Evolutionary conservation across 2,329 filamentous ascomycete genomes (phyloP), one percentile per base, ranked within the genome.

Genomic region (Septoria petroselini): DNA sequence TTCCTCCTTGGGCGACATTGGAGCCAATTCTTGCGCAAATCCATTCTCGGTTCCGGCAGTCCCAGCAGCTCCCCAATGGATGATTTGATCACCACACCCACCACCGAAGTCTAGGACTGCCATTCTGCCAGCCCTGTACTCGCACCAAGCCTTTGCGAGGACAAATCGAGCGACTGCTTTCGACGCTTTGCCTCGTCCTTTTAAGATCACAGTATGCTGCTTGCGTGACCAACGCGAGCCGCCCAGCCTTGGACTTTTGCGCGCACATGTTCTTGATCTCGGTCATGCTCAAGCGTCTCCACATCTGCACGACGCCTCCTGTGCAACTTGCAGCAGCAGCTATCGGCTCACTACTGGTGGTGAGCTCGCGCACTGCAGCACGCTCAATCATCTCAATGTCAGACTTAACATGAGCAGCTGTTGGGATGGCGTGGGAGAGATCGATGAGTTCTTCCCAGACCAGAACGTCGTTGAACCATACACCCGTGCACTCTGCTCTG

Each of bases 391-490:
- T 40, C 11, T 41, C 37, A 8, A 48, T n/a, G 9, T 48, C 35
- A 11, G 8, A 14, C 35, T 48, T 40, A n/a, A 17, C 12, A 19
- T 45, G 19, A 21, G 31, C 11, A 34, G n/a, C 18, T 19, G 33
- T 47, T 15, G 33, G 5, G 35, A 30, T 35, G 29, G 9, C 11
- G 11, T 21, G 9, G 25, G 11, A 18, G 17, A 11, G 12, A 25
- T 38, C 30, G 11, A 48, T 19, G 11, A 49, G 52, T 29, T 60
- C 58, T 38, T 60, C 55, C 58, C 58, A 60, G 9, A 45, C 27
- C 2, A 60, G 40, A 15, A 60, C 43, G 25, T 58, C 53, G 12
- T 33, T 21, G 12, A 48, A 51, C 58, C 58, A 60, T 5, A 58
- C 38, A 4, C 52, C 51, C 3, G 30, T 34, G 15, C 53, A 58